Percentiles rank a stretch among this genome's conserved stretches.
Conservation (phyloP, 805 yeast genomes). For the Metschnikowia dekortorum region DNA sequence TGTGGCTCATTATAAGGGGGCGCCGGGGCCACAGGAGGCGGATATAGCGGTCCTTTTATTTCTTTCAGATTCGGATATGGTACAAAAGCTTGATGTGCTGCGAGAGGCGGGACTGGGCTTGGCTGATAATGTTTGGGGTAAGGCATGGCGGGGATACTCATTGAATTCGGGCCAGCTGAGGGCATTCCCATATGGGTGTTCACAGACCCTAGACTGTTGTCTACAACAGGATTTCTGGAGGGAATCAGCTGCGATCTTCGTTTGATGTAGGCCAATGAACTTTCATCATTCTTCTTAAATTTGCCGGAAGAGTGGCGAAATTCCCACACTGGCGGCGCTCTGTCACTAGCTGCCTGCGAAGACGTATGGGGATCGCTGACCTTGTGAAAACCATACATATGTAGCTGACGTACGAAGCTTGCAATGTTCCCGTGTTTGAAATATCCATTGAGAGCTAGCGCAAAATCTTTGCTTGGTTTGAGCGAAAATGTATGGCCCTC, state of each 20-base stretch:
- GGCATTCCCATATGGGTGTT: background rate
- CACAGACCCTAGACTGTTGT: background rate
- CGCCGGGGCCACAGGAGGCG: background rate
- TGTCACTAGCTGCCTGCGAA: slow-evolving; percentile 9
- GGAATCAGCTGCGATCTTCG: slow-evolving; percentile 42
- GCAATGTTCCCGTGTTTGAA: slow-evolving; percentile 95
- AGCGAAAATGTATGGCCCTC: slow-evolving; percentile 56
- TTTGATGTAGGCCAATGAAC: slow-evolving; percentile 42
- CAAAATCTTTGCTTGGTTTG: slow-evolving; percentile 62
- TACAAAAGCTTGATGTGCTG: background rate
- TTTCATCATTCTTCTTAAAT: slow-evolving; percentile 46
- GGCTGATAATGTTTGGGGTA: background rate
- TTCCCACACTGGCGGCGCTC: slow-evolving; percentile 46
- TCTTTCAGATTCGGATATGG: background rate
- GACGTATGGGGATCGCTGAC: slow-evolving; percentile 43
- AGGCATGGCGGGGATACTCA: background rate
- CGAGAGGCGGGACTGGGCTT: background rate
- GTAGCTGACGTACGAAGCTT: slow-evolving; percentile 87
- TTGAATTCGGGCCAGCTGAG: background rate
- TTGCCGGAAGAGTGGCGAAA: slow-evolving; percentile 51
- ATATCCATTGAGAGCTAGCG: slow-evolving; percentile 58
- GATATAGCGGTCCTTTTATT: background rate
- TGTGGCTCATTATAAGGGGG: background rate
- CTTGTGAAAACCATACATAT: slow-evolving; percentile 96
- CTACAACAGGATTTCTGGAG: slow-evolving; percentile 1